Base-by-base conservation (phyloP, 2,329 filamentous ascomycete species). In the Fusarium sp. region DNA sequence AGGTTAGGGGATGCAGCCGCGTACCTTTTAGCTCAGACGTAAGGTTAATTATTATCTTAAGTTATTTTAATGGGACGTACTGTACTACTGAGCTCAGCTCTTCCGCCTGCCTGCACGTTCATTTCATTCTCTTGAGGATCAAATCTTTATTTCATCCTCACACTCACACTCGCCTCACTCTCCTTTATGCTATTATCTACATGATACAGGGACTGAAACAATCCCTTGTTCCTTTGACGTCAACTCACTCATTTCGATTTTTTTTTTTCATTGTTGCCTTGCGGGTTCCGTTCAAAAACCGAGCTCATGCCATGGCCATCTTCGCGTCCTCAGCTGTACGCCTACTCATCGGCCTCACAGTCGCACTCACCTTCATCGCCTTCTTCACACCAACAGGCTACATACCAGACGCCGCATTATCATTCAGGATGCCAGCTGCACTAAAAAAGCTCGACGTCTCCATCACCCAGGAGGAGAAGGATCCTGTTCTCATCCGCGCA, bases 401-500 rank as follows among this genome's bases (percentile, higher is more conserved):
- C 19, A 52, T 71, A 42, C 33, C 59, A n/a, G 56, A 64, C 23
- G 60, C 63, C 23, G 59, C 73, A 10, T n/a, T 59, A n/a, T 63
- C 75, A 5, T 61, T 64, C 64, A 64, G 39, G 33, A 77, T 72
- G 71, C 64, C 68, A 12, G 27, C 41, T 23, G 59, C 72, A 11
- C 57, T 80, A 14, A 57, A 67, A 39, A 70, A 73, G 19, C 79
- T 85, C 27, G 75, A 76, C 2, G 80, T 84, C 33, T 75, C 78
- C 27, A 75, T 83, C 9, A 60, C 78, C 57, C 81, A 84, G 38
- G 59, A 72, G 27, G 67, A 68, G 44, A 79, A 81, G 21, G 80
- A 81, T 49, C 80, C 83, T 23, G 80, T 80, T 7, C 78, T 79
- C 10, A 69, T 86, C 33, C 78, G 77, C 15, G 73, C 83, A 44